Conservation (phyloP, 139 green algal species). For the Penium margaritaceum region DNA sequence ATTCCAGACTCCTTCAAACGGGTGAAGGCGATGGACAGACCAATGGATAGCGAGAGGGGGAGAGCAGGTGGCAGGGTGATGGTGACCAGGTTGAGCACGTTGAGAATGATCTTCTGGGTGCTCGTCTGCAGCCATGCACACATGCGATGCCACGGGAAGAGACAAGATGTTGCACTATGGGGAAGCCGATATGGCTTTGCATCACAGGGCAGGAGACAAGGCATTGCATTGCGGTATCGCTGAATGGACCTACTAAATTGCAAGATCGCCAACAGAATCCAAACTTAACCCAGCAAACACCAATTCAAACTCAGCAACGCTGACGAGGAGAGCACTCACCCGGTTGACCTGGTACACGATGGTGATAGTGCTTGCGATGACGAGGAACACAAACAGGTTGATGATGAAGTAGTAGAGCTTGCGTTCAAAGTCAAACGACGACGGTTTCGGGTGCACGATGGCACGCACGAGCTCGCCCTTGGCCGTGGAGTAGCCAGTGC, state of each 20-base stretch:
- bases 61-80: slow-evolving; percentile 29
- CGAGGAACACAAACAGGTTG: slow-evolving; percentile 23
- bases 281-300: too few relatives aligned
- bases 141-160: too few relatives aligned
- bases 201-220: too few relatives aligned
- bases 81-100: slow-evolving; percentile 25
- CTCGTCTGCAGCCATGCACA: slow-evolving; percentile 8
- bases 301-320: too few relatives aligned
- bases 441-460: slow-evolving; percentile 24
- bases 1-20: slow-evolving; percentile 10
- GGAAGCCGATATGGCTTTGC: too few relatives aligned
- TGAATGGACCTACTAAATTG: too few relatives aligned
- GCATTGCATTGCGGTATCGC: too few relatives aligned
- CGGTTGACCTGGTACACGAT: slow-evolving; percentile 26
- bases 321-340: too few relatives aligned
- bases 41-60: slow-evolving; percentile 29
- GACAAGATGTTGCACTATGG: too few relatives aligned
- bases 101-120: neutral
- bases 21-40: slow-evolving; percentile 9
- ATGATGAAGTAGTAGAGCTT: slow-evolving; percentile 31
- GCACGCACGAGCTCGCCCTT: slow-evolving; percentile 27
- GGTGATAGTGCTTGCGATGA: slow-evolving; percentile 12
- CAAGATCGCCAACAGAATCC: too few relatives aligned
- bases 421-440: slow-evolving; percentile 29
- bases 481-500: slow-evolving; percentile 10